A percentile compares a stretch with the other conserved stretches of the same genome.
Conservation (phyloP, 2,329 filamentous ascomycete species). For the Pseudogymnoascus sp. region DNA sequence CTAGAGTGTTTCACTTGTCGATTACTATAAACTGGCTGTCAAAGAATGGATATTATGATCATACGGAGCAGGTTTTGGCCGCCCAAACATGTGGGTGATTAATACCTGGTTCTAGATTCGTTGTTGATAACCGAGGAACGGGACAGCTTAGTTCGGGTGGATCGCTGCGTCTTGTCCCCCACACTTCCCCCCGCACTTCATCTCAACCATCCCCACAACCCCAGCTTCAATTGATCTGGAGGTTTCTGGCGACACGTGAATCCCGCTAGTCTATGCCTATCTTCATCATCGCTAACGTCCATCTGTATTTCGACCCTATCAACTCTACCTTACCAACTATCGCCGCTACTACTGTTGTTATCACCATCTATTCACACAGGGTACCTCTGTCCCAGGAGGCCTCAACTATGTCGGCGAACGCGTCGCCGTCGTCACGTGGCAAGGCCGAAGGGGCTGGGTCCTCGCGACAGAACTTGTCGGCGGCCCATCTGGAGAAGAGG, state of each 20-base stretch:
- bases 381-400: background rate
- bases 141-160: background rate
- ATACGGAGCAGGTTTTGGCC: background rate
- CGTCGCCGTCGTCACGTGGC: constrained; percentile 1
- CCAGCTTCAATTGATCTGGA: background rate
- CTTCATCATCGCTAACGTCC: background rate
- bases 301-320: background rate
- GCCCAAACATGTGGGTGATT: background rate
- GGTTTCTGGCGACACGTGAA: background rate
- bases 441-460: background rate
- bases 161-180: background rate
- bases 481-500: background rate
- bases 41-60: background rate
- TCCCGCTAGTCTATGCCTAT: background rate
- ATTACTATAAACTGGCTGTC: background rate
- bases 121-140: background rate
- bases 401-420: background rate
- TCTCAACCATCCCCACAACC: background rate
- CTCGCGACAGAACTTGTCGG: constrained; percentile 1
- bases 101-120: background rate
- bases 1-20: background rate
- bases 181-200: background rate
- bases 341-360: background rate
- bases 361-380: background rate
- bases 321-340: background rate